Evolutionary conservation across 108 stramenopile species (phyloP), one percentile per base, ranked within the genome.

Genomic region (Tribonema minus): DNA sequence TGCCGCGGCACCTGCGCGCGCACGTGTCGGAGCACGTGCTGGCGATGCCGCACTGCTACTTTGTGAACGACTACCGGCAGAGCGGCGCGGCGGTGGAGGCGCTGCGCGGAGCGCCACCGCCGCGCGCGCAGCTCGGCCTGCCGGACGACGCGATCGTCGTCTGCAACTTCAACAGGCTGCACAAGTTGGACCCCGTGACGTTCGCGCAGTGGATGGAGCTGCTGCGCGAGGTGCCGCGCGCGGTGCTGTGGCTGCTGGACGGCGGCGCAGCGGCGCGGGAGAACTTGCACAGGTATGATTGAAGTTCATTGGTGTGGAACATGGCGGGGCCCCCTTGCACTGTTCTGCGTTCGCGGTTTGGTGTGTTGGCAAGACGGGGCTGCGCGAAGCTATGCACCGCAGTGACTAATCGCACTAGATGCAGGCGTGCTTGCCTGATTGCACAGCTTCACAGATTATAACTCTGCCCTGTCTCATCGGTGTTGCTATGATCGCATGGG

Each of bases 131-230:
- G 2, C 36, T 61, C 61, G 71, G 61, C 37, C 61, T 72, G 1
- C 71, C 61, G 59, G 81, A 86, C 20, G 61, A 40, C 33, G 88
- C 66, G 20, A 90, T 94, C 64, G 90, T 93, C 3, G 92, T 90
- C 78, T 92, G 92, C 64, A 90, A 89, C 62, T 92, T 92, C 76
- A 92, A 91, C 64, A 88, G 90, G 27, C 82, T 90, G 6, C 91
- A 92, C 77, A 94, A 94, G 80, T 89, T 94, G 61, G 92, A 93
- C 68, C 93, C 92, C 27, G 36, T 60, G 3, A 92, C 91, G 26
- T 93, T 93, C 68, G 81, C 64, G 7, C 68, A 85, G 25, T 94
- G 92, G 93, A 76, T 91, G 72, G 66, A 71, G 9, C 90, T 90
- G 5, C 77, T 94, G 35, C 64, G 70, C 64, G 37, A 54, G 1